These are phyloP conservation scores for Pestalotiopsis sp. DNA, from an alignment of 2,329 filamentous ascomycete genomes.

Conservation along the genomic window DNA sequence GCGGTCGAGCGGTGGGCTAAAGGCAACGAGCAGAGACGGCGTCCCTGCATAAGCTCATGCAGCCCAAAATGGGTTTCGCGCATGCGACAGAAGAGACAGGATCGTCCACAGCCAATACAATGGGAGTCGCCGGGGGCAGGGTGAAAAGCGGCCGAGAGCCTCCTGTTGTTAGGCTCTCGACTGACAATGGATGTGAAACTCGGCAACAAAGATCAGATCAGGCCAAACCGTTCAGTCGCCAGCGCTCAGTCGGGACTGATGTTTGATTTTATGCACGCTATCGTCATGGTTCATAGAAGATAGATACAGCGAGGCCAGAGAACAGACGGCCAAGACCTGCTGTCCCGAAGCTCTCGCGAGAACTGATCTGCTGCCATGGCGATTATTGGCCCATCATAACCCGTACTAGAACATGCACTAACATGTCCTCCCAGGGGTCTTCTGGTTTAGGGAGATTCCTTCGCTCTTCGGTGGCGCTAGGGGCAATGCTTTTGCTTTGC, in stretches of 20 bases:
- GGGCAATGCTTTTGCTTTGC: background rate
- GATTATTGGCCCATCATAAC: background rate
- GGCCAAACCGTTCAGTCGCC: conserved; percentile 1
- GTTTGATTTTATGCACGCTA: background rate
- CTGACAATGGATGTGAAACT: background rate
- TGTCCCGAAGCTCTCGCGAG: background rate
- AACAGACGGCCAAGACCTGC: background rate
- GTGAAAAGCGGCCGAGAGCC: background rate
- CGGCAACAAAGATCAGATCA: background rate
- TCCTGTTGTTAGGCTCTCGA: background rate
- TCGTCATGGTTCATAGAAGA: background rate
- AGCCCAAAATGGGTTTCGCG: background rate
- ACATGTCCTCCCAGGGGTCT: background rate
- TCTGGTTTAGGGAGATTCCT: background rate
- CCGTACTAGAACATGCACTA: background rate
- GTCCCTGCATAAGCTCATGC: background rate
- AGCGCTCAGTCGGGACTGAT: background rate
- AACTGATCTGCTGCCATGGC: background rate
- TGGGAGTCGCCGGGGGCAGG: background rate
- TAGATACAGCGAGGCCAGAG: background rate
- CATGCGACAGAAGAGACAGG: conserved; percentile 8
- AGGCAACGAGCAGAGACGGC: background rate
- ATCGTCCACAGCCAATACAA: conserved; percentile 10
- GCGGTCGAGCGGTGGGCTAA: background rate
- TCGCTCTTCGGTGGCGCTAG: background rate